phyloP scores from a whole-genome alignment of 1,139 yeast species.

The Yamadazyma triangularis region DNA sequence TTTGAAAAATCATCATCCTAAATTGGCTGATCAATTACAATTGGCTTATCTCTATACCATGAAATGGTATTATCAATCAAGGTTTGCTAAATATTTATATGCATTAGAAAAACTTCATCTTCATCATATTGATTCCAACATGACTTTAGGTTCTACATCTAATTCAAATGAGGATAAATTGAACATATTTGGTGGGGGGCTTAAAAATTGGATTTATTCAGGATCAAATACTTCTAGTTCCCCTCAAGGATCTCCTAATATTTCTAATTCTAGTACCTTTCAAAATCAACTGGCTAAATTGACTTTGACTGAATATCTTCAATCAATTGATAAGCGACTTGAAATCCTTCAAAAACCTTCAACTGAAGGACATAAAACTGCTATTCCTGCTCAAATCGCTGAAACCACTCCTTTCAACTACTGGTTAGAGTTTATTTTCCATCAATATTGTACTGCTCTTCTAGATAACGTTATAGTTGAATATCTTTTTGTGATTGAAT shows the following conservation, averaged over 20 bases:
- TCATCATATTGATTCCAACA: slow-evolving; percentile 47
- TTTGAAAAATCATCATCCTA: slow-evolving; percentile 48
- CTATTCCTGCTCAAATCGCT: slow-evolving; percentile 81
- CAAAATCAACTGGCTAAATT: slow-evolving; percentile 11
- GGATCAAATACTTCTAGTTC: slow-evolving; percentile 3
- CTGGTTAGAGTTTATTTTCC: slow-evolving; percentile 69
- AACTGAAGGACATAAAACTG: slow-evolving; percentile 44
- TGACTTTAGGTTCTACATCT: slow-evolving; percentile 42
- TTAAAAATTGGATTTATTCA: slow-evolving; percentile 24
- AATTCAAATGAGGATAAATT: slow-evolving; percentile 19
- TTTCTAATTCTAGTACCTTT: slow-evolving; percentile 1
- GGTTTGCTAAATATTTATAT: slow-evolving; percentile 74
- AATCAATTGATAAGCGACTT: slow-evolving; percentile 53
- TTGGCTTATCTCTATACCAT: slow-evolving; percentile 83
- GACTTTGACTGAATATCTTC: slow-evolving; percentile 44
- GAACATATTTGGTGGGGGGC: slow-evolving; percentile 22
- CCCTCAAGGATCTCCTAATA: slow-evolving; percentile 2
- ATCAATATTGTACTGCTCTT: slow-evolving; percentile 70
- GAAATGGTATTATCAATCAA: slow-evolving; percentile 84
- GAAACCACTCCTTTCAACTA: slow-evolving; percentile 65
- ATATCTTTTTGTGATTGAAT: slow-evolving; percentile 66
- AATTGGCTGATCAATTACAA: slow-evolving; percentile 71
- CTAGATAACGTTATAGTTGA: slow-evolving; percentile 78
- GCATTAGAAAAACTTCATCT: slow-evolving; percentile 64
- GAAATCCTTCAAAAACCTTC: slow-evolving; percentile 32